These are phyloP conservation scores for Rhizophagus clarus DNA, from an alignment of 192 early-diverging fungal genomes.

Conservation along the genomic window DNA sequence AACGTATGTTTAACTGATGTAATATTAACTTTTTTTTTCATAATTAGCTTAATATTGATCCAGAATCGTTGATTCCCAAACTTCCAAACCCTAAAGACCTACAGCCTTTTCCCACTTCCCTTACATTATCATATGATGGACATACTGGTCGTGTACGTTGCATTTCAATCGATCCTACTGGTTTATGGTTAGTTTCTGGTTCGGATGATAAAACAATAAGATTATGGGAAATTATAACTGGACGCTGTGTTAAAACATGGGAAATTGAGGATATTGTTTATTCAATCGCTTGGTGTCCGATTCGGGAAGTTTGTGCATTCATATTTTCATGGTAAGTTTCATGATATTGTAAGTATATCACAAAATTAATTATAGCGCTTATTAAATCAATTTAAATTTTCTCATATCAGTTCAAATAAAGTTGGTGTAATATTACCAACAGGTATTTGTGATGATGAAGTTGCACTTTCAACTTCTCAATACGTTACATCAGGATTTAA, in stretches of 20 bases:
- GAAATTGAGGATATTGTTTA: conserved; percentile 69
- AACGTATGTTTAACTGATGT: neutral
- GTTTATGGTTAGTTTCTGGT: conserved; percentile 89
- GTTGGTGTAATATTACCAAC: conserved; percentile 44
- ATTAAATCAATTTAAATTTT: neutral
- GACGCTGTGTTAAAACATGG: conserved; percentile 82
- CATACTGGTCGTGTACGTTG: conserved; percentile 82
- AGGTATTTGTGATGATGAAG: conserved; percentile 48
- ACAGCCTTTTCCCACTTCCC: conserved; percentile 86
- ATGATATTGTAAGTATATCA: neutral
- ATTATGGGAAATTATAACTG: conserved; percentile 90
- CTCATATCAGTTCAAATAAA: conserved; percentile 41
- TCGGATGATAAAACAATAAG: conserved; percentile 88
- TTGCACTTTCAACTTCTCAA: conserved; percentile 42
- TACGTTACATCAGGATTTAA: conserved; percentile 52
- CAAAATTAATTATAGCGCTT: neutral
- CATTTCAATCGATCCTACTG: conserved; percentile 88
- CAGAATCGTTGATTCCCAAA: conserved; percentile 92
- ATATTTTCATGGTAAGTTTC: conserved; percentile 62
- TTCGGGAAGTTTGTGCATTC: conserved; percentile 71
- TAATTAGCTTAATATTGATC: conserved; percentile 75
- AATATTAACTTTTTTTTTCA: conserved; percentile 8
- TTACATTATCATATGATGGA: conserved; percentile 77
- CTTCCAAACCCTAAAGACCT: conserved; percentile 94
- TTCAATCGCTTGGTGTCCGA: conserved; percentile 90